A percentile compares a stretch with the other conserved stretches of the same genome.
These are phyloP conservation scores for Zopfia rhizophila DNA, from an alignment of 2,329 filamentous ascomycete genomes.

Conservation along the genomic window DNA sequence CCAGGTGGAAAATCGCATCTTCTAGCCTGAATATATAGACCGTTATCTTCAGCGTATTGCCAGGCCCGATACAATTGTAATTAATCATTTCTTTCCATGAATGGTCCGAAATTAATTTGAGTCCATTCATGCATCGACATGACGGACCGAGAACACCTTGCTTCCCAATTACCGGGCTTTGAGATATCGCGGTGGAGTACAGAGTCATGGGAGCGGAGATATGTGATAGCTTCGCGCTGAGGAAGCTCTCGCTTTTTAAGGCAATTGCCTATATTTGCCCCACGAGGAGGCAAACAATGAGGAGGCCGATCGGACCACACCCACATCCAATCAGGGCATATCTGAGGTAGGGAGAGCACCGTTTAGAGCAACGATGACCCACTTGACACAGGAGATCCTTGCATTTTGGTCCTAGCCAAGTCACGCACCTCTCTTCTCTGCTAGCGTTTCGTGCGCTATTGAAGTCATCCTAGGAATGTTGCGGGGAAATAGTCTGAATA, in stretches of 20 bases:
- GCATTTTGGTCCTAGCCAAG: background rate
- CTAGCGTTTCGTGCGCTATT: no score
- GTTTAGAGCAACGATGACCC: slow-evolving; percentile 16
- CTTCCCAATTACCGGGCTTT: background rate
- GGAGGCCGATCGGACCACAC: background rate
- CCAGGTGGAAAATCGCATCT: slow-evolving; percentile 21
- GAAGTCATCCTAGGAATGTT: no score
- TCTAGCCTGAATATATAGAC: slow-evolving; percentile 24
- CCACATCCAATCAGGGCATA: slow-evolving; percentile 3
- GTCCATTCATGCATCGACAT: slow-evolving; percentile 3
- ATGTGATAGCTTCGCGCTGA: no score
- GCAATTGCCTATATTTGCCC: slow-evolving; percentile 18
- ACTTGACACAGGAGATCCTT: slow-evolving; percentile 8
- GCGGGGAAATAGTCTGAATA: no score
- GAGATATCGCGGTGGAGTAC: slow-evolving; percentile 5
- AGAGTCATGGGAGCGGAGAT: no score
- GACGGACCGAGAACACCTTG: background rate
- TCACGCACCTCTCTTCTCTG: no score
- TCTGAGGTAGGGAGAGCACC: slow-evolving; percentile 23
- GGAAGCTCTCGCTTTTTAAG: no score
- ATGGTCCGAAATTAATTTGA: slow-evolving; percentile 3
- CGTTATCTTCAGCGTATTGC: slow-evolving; percentile 20
- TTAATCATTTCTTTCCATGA: slow-evolving; percentile 7
- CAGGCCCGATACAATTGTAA: slow-evolving; percentile 10
- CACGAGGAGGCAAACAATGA: slow-evolving; percentile 4